Evolutionary conservation across 192 early-diverging fungal species (phyloP).

Genomic region (Tieghemiomyces parasiticus): DNA sequence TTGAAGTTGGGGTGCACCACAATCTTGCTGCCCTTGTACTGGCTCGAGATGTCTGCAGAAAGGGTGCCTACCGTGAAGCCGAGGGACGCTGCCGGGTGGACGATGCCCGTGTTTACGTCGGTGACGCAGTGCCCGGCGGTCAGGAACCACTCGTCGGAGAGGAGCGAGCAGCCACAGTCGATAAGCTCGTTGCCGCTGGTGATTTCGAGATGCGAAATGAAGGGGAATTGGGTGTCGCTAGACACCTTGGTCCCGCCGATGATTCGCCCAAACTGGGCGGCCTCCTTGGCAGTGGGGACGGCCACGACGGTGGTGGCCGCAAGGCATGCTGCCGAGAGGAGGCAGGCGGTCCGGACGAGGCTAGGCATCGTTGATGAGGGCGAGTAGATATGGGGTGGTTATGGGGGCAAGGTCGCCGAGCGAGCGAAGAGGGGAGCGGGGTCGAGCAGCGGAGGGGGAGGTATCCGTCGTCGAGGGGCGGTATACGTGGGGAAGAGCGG

Average conservation of each 20-base stretch:
- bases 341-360: too few relatives aligned
- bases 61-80: background rate
- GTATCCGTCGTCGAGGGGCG: too few relatives aligned
- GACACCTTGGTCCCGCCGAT: constrained; percentile 23
- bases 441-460: too few relatives aligned
- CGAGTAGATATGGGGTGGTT: too few relatives aligned
- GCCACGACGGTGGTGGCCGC: too few relatives aligned
- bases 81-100: background rate
- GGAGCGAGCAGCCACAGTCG: constrained; percentile 27
- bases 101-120: background rate
- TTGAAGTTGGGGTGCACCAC: constrained; percentile 8
- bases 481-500: too few relatives aligned
- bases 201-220: constrained; percentile 26
- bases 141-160: constrained; percentile 26
- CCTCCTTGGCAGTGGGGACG: background rate
- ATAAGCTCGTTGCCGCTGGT: constrained; percentile 16
- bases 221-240: constrained; percentile 23
- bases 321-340: too few relatives aligned
- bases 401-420: too few relatives aligned
- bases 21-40: background rate
- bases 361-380: too few relatives aligned
- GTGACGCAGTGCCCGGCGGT: constrained; percentile 37
- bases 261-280: constrained; percentile 16
- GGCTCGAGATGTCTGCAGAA: background rate
- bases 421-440: too few relatives aligned